Base-by-base conservation (phyloP, 306 rosid species). In the Rosa lucieae region DNA sequence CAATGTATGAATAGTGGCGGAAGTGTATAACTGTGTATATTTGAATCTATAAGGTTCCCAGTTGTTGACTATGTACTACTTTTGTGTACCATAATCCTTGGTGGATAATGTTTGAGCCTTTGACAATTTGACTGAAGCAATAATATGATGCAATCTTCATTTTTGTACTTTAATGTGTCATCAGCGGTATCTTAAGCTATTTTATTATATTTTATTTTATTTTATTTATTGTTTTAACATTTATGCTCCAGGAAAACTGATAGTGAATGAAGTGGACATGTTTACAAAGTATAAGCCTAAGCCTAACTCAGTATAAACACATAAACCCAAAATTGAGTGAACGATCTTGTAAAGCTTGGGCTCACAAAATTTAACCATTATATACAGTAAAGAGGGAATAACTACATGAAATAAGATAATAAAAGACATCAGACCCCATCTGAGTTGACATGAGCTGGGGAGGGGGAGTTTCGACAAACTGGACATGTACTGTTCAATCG, bases 401-500 rank as follows among this genome's bases (percentile, higher is more conserved):
- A 21, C 68, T 74, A 53, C 10, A 20, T 14, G 5, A 1, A 35
- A 73, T 66, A 39, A 73, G 26, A 12, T 40, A 29, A 29, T 1
- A 1, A 42, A 21, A 42, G 21, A 12, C 0, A 32, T 83, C 74
- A 88, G 68, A 44, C 76, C 26, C 20, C 42, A 39, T 26, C 73
- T 14, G 83, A 70, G 8, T 70, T 40, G 43, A 14, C 75, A 42
- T 47, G 86, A 84, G 67, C 70, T 5, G 83, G 87, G 70, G 90
- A 72, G 20, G 88, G 94, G 29, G 84, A 29, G 56, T 88, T 93
- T 48, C 98, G 86, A 80, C 98, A 91, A 72, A 87, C 81, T 2
- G 97, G 98, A 74, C 93, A 91, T 13, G 90, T 79, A 18, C 81
- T 42, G 39, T 88, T 89, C 85, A 87, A 51, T 37, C 85, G 78